Evolutionary conservation across 768 basidiomycete genomes (phyloP), one percentile per base, ranked within the genome.

Genomic region (Termitomyces sp.): DNA sequence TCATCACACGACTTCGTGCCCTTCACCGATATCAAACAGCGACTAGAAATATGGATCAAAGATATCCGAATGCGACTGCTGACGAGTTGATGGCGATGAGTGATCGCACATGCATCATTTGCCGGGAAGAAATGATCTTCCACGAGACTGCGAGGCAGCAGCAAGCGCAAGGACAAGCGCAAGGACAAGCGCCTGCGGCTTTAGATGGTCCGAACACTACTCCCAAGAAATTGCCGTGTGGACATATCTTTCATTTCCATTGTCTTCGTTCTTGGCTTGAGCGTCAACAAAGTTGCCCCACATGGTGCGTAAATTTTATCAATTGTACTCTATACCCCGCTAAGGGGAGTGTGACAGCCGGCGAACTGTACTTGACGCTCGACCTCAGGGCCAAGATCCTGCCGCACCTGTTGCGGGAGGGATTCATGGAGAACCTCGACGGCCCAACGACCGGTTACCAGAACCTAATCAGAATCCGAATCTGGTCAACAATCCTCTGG

Each of bases 181-280:
- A 67, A 50, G 65, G 53, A 26, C 35, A 52, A 18, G 40, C 69
- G 28, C 68, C 69, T 63, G 68, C 59, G 26, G 70, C 67, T 61
- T 50, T 68, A 50, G 87, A 92, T 63, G 92, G 91, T 12, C 91
- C 93, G 9, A 98, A 98, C 68, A 93, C 92, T 56, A 95, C 95
- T 14, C 95, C 96, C 2, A 99, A 99, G 77, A 95, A 93, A 70
- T 78, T 99, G 26, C 93, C 90, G 9, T 99, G 97, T 74, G 95
- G 95, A 0, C 97, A 99, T 71, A 87, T 97, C 46, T 99, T 99
- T 77, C 97, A 99, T 74, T 96, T 98, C 71, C 87, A 98, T 68
- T 99, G 97, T 72, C 82, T 99, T 62, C 83, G 94, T 43, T 95
- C 93, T 23, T 99, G 97, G 97, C 82, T 99, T 30, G 97, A 99